Base-by-base conservation (phyloP, 257 asterid species). In the Coffea eugenioides region DNA sequence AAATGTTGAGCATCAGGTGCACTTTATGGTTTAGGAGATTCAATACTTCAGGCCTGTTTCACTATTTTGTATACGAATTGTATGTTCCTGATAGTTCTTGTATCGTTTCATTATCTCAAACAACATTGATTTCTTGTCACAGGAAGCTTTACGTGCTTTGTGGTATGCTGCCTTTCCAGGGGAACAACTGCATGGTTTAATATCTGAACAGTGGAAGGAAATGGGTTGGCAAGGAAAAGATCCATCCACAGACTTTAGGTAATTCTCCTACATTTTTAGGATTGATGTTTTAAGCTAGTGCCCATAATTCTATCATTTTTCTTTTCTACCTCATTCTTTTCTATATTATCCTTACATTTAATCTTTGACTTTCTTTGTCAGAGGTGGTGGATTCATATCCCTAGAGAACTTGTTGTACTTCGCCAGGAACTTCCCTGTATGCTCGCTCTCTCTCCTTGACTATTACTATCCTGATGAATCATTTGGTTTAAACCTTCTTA, bases 191-290 rank as follows among this genome's bases (percentile, higher is more conserved):
- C 80, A 15, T n/a, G 94, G 97, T 83, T 88, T 94, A 85, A 87
- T 96, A 87, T 94, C 99, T 69, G 99, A 96, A 81, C 98, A 94
- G 87, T 96, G 99, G 99, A 96, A 96, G 83, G 97, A 96, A 84
- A 96, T 96, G 99, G 99, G 99, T 83, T 96, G 99, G 99, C 99
- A 96, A 85, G 99, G 99, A 64, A 96, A 96, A 90, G 99, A 96
- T 86, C 99, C 99, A 36, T 92, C 99, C 48, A 96, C 99, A 78
- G 99, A 96, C 90, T 96, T 96, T 85, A 88, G 99, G 99, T 92
- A 84, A 57, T 51, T 77, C 73, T 67, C 36, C 80, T 62, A 27
- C 69, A 62, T 69, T 46, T 80, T 76, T 79, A 51, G 71, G 43
- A 43, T 7, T 61, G 39, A 4, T 56, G 43, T 16, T 76, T 49